phyloP scores from a whole-genome alignment of 352 stramenopile genomes.

The Pythium aquatile region DNA sequence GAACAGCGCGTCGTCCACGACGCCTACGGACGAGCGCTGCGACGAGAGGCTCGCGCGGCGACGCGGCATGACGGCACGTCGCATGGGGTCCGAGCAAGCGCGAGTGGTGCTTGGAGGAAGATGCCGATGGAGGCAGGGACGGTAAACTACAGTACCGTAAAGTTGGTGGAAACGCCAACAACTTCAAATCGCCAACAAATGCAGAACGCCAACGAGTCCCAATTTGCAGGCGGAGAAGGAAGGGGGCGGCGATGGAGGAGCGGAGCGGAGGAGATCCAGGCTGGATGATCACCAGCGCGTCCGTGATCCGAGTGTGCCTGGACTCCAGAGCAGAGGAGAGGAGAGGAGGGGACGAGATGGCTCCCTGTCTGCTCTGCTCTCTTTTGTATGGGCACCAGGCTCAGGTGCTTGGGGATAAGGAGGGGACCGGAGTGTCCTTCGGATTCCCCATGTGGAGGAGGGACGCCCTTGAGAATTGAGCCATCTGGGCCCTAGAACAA shows the following conservation, averaged over 20 bases:
- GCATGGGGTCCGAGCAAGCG: neutral
- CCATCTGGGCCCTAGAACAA: slow-evolving; percentile 6
- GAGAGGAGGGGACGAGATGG: neutral
- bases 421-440: neutral
- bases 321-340: neutral
- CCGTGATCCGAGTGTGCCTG: neutral
- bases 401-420: neutral
- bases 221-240: neutral
- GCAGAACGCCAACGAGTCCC: neutral
- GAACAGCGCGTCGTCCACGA: slow-evolving; percentile 26
- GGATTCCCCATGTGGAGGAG: neutral
- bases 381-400: neutral
- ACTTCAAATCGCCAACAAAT: neutral
- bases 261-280: too few species aligned
- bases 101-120: neutral
- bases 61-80: neutral
- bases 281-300: neutral
- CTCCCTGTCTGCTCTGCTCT: neutral
- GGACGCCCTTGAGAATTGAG: slow-evolving; percentile 1
- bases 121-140: neutral
- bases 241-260: neutral
- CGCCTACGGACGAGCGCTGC: neutral
- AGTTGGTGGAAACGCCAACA: neutral
- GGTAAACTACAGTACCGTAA: slow-evolving; percentile 1
- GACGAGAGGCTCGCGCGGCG: slow-evolving; percentile 13